Base-by-base conservation (phyloP, 176 grass and related monocot genomes). In the Cocos nucifera region DNA sequence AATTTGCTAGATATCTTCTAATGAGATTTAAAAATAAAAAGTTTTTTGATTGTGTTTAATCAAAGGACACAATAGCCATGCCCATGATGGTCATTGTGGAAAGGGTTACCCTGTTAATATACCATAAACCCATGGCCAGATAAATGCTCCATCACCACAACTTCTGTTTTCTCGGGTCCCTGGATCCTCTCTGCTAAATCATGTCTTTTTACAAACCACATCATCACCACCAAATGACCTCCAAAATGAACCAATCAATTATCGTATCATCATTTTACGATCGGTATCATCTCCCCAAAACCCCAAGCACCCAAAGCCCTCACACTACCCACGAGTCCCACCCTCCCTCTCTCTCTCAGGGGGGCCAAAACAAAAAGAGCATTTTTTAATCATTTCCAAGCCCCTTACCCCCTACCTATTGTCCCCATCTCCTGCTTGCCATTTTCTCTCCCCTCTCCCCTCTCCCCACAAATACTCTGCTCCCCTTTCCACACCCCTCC, bases 401-500 rank as follows among this genome's bases (percentile, higher is more conserved):
- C 24, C 17, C 22, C 15, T 22, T 32, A 9, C 22, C 8, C 30
- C 35, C 9, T 48, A 22, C 18, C 28, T 27, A 32, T 44, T 55
- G 19, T 68, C 53, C 53, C 75, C 67, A 61, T 26, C 24, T 63
- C 14, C 12, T 7, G 19, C 12, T 0, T 5, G 66, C 63, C 77
- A 44, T 44, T 12, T 44, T 44, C 35, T 12, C 35, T 8, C 54
- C 51, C 0, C 35, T 12, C 35, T 8, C 54, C 51, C 0, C 0
- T 4, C 3, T 53, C 24, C 25, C 53, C 44, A 10, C 4, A 63
- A 82, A 79, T 63, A 17, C 20, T 17, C 60, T 10, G 14, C 26
- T 52, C 0, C 0, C 4, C n/a, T 49, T 18, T 3, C 50, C 19
- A 12, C 68, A 8, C 63, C 66, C 20, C 21, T 1, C 77, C 80